Conservation (phyloP, 2,329 filamentous ascomycete species). For the Cryphonectria radicalis region DNA sequence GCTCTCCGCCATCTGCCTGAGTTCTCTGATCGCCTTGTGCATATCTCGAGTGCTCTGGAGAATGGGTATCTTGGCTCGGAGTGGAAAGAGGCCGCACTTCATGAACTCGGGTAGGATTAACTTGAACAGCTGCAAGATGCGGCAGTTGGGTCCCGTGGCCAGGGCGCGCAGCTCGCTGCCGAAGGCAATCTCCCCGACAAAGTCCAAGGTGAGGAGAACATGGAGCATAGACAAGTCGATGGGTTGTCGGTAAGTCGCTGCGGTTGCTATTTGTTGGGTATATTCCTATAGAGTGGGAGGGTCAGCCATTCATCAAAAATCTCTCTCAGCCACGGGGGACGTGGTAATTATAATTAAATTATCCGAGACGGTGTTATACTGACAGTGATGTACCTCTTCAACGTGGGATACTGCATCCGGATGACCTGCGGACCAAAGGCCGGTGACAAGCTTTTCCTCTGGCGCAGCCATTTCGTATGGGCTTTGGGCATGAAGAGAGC, state of each 20-base stretch:
- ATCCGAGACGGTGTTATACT: neutral
- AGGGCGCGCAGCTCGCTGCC: slow-evolving; percentile 2
- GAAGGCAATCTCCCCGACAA: slow-evolving; percentile 8
- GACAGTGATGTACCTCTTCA: slow-evolving; percentile 10
- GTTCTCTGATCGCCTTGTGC: slow-evolving; percentile 5
- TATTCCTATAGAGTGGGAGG: neutral
- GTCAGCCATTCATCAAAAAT: neutral
- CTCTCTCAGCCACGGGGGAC: neutral
- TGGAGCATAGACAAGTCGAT: slow-evolving; percentile 14
- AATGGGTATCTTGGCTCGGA: slow-evolving; percentile 12
- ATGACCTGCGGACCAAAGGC: slow-evolving; percentile 14
- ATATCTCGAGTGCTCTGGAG: slow-evolving; percentile 11
- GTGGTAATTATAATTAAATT: neutral
- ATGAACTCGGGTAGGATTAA: slow-evolving; percentile 9
- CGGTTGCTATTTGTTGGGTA: neutral
- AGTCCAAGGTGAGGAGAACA: slow-evolving; percentile 10
- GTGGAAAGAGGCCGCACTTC: slow-evolving; percentile 12
- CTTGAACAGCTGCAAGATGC: slow-evolving; percentile 12
- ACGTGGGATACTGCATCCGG: slow-evolving; percentile 9
- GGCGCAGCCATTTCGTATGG: slow-evolving; percentile 11
- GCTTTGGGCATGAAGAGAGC: slow-evolving; percentile 15
- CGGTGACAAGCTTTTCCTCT: slow-evolving; percentile 11
- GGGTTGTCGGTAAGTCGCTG: neutral
- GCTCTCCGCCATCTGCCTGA: slow-evolving; percentile 4
- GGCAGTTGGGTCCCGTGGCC: slow-evolving; percentile 1